These are phyloP conservation scores for Waltergamsia citrina DNA, from an alignment of 2,329 filamentous ascomycete species.

Conservation along the genomic window DNA sequence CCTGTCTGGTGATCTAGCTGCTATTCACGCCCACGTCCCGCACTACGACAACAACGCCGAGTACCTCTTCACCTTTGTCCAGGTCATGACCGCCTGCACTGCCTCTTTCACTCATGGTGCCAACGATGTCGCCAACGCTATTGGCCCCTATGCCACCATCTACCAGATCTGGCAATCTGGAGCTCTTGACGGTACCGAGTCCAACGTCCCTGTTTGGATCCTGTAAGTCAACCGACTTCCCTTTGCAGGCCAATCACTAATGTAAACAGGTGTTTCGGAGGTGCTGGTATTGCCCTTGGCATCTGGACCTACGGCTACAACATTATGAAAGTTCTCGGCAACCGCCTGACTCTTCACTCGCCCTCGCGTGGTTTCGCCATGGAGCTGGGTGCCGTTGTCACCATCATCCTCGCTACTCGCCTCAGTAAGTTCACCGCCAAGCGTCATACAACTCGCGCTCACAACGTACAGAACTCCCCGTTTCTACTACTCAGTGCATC, in stretches of 20 bases:
- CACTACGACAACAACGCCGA: slow-evolving; percentile 50
- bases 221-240: slow-evolving; percentile 63
- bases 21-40: slow-evolving; percentile 43
- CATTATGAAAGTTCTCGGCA: slow-evolving; percentile 27
- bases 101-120: slow-evolving; percentile 57
- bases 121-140: slow-evolving; percentile 55
- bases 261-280: slow-evolving; percentile 20
- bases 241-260: too few relatives aligned
- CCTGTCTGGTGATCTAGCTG: slow-evolving; percentile 59
- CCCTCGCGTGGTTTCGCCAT: slow-evolving; percentile 25
- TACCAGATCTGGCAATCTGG: slow-evolving; percentile 49
- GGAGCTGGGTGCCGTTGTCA: slow-evolving; percentile 27
- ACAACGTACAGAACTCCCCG: slow-evolving; percentile 13
- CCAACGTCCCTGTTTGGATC: slow-evolving; percentile 25
- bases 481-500: slow-evolving; percentile 16
- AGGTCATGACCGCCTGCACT: slow-evolving; percentile 50
- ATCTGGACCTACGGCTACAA: slow-evolving; percentile 28
- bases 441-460: too few relatives aligned
- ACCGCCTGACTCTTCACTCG: slow-evolving; percentile 27
- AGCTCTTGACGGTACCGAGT: slow-evolving; percentile 30
- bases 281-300: slow-evolving; percentile 22
- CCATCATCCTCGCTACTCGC: slow-evolving; percentile 9
- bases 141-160: slow-evolving; percentile 54
- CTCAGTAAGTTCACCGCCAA: too few relatives aligned
- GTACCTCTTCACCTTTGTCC: slow-evolving; percentile 50